A percentile compares a stretch with the other conserved stretches of the same genome.
Conservation (phyloP, 495 filamentous ascomycete genomes). For the Rostrohypoxylon terebratum region DNA sequence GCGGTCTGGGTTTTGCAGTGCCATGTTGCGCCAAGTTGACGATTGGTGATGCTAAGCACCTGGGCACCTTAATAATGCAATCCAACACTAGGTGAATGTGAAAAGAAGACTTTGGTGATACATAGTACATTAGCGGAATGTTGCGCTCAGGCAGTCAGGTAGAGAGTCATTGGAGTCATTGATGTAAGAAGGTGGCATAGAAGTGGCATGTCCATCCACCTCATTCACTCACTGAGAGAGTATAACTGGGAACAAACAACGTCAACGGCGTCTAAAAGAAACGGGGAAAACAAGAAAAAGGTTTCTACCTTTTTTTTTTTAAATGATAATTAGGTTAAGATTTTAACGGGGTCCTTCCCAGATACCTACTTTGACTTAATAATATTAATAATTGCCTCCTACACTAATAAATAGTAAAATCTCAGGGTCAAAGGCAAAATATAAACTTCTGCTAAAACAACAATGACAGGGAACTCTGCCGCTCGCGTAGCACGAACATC, state of each 20-base stretch:
- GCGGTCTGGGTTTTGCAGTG: constrained; percentile 35
- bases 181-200: background rate
- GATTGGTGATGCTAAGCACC: constrained; percentile 10
- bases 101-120: constrained; percentile 17
- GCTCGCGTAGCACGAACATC: background rate
- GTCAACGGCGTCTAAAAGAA: background rate
- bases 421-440: background rate
- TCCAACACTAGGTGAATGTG: background rate
- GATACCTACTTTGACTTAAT: no score
- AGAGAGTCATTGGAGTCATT: background rate
- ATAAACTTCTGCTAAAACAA: constrained; percentile 9
- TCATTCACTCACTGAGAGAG: background rate
- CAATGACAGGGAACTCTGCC: background rate
- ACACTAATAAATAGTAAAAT: no score
- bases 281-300: background rate
- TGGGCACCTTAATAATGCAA: constrained; percentile 1
- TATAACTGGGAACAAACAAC: background rate
- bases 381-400: no score
- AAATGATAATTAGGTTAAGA: background rate
- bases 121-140: no score
- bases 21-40: constrained; percentile 27
- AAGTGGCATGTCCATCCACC: background rate
- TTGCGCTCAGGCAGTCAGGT: background rate
- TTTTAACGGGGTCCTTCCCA: background rate
- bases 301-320: background rate